A percentile compares a stretch with the other conserved stretches of the same genome.
Evolutionary conservation across 2,329 filamentous ascomycete genomes (phyloP).

Genomic region (Hymenoscyphus fraxineus): DNA sequence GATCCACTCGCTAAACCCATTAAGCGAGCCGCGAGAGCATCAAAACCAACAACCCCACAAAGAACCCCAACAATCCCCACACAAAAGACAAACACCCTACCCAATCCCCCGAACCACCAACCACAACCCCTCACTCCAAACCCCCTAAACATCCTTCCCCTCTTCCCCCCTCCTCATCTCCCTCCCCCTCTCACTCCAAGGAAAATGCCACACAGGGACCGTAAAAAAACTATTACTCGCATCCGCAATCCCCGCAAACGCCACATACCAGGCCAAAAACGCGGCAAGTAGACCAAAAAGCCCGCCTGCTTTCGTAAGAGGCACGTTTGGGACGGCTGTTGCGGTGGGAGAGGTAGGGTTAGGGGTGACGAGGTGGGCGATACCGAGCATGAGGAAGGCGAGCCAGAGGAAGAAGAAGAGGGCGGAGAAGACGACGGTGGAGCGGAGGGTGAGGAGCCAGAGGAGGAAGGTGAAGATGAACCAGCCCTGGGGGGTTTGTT

Average conservation of each 20-base stretch:
- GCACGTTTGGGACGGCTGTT: constrained; percentile 39
- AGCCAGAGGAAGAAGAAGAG: constrained; percentile 57
- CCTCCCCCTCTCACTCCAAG: constrained; percentile 79
- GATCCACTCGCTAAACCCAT: no score
- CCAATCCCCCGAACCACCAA: no score
- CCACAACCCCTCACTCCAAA: no score
- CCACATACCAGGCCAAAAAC: constrained; percentile 85
- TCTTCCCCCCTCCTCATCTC: constrained; percentile 44
- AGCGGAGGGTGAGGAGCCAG: constrained; percentile 54
- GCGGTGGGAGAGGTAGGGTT: constrained; percentile 24
- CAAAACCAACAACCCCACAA: no score
- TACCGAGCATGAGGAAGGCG: constrained; percentile 53
- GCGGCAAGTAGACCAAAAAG: constrained; percentile 74
- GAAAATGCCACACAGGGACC: constrained; percentile 89
- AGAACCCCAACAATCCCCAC: no score
- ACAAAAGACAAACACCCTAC: no score
- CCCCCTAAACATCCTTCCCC: background rate
- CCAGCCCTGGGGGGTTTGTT: constrained; percentile 44
- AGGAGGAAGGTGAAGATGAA: constrained; percentile 60
- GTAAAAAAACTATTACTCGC: constrained; percentile 83
- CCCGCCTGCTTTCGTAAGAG: constrained; percentile 67
- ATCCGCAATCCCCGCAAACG: constrained; percentile 76
- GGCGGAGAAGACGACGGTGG: constrained; percentile 57
- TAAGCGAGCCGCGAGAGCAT: no score
- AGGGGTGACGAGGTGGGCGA: constrained; percentile 30